Evolutionary conservation across 306 rosid species (phyloP).

Genomic region (cucumber (Cucumis sativus)): DNA sequence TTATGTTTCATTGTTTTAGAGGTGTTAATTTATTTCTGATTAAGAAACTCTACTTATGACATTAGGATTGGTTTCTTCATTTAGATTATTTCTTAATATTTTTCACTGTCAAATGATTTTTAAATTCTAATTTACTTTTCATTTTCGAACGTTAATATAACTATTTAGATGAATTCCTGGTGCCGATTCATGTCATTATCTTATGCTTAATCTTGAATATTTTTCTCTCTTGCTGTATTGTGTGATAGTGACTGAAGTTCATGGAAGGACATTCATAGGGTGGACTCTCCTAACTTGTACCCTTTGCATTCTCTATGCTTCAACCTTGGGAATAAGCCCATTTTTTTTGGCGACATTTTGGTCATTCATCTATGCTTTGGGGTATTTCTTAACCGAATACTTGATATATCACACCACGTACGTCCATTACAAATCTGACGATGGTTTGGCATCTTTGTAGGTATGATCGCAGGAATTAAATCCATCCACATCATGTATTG

Average conservation of each 20-base stretch:
- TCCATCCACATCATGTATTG: neutral
- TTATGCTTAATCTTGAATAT: neutral
- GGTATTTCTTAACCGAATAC: constrained; percentile 78
- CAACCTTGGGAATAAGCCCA: constrained; percentile 82
- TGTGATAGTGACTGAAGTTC: constrained; percentile 75
- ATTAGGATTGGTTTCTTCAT: neutral
- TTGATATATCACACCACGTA: constrained; percentile 73
- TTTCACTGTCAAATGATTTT: neutral
- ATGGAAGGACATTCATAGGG: constrained; percentile 88
- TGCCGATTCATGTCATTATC: neutral
- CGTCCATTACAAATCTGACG: constrained; percentile 56
- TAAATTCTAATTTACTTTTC: neutral
- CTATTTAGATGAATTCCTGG: neutral
- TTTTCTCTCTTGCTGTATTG: neutral
- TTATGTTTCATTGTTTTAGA: neutral
- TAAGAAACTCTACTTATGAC: neutral
- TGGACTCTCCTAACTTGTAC: constrained; percentile 95
- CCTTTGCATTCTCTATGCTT: constrained; percentile 87
- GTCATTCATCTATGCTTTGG: constrained; percentile 81
- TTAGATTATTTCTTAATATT: too few relatives aligned
- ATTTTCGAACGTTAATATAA: neutral
- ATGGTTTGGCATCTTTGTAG: constrained; percentile 77
- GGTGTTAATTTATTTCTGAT: neutral
- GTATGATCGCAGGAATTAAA: constrained; percentile 25
- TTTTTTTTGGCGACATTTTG: constrained; percentile 70